Evolutionary conservation across 2,329 filamentous ascomycete species (phyloP), one percentile per base, ranked within the genome.

Genomic region (Sphaerostilbella broomeana): DNA sequence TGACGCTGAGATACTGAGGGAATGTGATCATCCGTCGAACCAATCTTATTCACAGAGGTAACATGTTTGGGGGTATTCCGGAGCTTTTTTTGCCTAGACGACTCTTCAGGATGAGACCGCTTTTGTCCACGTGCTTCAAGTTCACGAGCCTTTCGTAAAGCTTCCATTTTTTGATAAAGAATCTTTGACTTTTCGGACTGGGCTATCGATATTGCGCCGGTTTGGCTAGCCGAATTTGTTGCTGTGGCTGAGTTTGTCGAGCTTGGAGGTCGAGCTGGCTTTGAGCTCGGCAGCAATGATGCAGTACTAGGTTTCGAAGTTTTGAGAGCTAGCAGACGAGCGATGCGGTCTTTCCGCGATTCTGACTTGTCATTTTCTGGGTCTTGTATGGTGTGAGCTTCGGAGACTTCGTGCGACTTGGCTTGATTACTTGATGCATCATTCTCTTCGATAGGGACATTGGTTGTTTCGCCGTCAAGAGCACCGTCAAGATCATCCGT

Each of bases 141-240:
- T 51, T 73, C 67, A 21, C 73, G 66, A 24, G 71, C 65, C 50
- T 77, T 80, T 49, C 79, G 78, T 16, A 92, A 64, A 16, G 82
- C 82, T 44, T 87, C 85, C 54, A 94, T 81, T 49, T 86, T 87
- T 55, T 86, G 77, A 47, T 86, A 79, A 32, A 89, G 70, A 21
- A 88, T 64, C 43, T 72, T 74, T 42, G 86, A 85, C 44, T 85
- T 94, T 48, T 87, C 75, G 13, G 76, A 77, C 54, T 81, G 58
- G 34, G 33, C 46, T 36, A 51, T 59, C 18, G 34, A 16, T 26
- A 39, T 21, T n/a, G 46, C 42, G 51, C 63, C 60, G 9, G 40
- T 16, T 22, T n/a, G 36, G 27, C 34, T 21, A 15, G 21, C 25
- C n/a, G 25, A 24, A 8, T 20, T 30, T 21, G 29, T 21, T 18